These are phyloP conservation scores for Raphidocelis subcapitata DNA, from an alignment of 139 green algal genomes.

Conservation along the genomic window DNA sequence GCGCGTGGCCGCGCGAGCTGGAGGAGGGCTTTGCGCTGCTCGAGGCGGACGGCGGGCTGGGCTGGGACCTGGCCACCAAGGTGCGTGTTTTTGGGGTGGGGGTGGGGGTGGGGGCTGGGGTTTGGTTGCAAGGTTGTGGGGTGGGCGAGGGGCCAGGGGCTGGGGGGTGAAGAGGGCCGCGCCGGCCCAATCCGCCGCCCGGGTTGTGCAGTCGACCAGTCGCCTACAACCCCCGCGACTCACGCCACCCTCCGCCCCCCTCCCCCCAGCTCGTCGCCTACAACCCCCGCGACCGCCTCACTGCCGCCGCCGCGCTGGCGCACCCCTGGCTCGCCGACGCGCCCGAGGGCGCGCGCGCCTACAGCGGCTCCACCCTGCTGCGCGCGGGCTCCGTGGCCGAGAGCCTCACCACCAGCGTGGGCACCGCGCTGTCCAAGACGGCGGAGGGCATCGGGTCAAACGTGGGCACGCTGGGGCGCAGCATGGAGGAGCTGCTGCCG, in stretches of 20 bases:
- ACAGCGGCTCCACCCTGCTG: constrained; percentile 18
- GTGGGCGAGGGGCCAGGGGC: neutral
- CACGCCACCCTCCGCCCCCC: neutral
- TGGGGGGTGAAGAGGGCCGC: neutral
- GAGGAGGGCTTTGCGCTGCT: constrained; percentile 76
- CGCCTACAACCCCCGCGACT: too few relatives aligned
- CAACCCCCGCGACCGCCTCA: constrained; percentile 42
- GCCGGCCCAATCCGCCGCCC: too few relatives aligned
- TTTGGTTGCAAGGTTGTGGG: neutral
- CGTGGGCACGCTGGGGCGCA: too few relatives aligned
- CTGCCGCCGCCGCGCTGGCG: constrained; percentile 42
- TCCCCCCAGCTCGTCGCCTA: constrained; percentile 32
- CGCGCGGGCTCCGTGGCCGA: constrained; percentile 3
- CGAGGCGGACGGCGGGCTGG: constrained; percentile 59
- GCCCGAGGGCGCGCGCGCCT: constrained; percentile 16
- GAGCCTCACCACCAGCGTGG: neutral
- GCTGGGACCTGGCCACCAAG: constrained; percentile 68
- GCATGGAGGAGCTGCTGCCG: too few relatives aligned
- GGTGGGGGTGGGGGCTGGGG: neutral
- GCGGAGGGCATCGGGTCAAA: neutral
- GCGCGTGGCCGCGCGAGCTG: constrained; percentile 36
- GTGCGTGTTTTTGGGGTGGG: constrained; percentile 15
- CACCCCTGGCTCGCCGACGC: constrained; percentile 51
- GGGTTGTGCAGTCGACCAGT: too few relatives aligned
- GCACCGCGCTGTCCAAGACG: neutral